A percentile compares a stretch with the other conserved stretches of the same genome.
phyloP scores from a whole-genome alignment of 1,284 basidiomycete genomes.

The Psilocybe mexicana region DNA sequence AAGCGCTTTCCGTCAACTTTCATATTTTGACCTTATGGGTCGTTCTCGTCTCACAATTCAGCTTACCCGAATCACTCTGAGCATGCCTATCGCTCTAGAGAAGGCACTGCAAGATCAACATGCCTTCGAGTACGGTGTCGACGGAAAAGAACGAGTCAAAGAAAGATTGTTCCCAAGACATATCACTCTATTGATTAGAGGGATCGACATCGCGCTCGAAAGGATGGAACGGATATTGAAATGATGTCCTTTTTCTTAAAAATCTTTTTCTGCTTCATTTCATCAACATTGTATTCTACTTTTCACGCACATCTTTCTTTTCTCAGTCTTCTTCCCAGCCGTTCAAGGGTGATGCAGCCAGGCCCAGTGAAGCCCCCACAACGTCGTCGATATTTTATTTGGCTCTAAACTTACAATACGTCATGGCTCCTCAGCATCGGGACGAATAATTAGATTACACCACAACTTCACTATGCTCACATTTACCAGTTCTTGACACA shows the following conservation, averaged over 20 bases:
- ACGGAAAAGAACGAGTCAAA: conserved; percentile 23
- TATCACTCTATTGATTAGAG: conserved; percentile 56
- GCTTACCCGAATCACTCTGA: conserved; percentile 78
- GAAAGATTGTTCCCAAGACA: conserved; percentile 52
- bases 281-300: too few relatives aligned
- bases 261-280: background rate
- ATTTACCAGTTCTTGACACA: too few relatives aligned
- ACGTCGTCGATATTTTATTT: too few relatives aligned
- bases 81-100: conserved; percentile 77
- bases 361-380: too few relatives aligned
- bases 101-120: conserved; percentile 51
- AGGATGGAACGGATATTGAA: conserved; percentile 64
- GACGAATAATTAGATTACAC: conserved; percentile 6
- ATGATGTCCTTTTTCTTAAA: conserved; percentile 11
- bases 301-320: too few relatives aligned
- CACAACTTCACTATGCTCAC: too few relatives aligned
- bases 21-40: conserved; percentile 79
- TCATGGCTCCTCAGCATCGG: background rate
- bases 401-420: background rate
- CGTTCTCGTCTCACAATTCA: conserved; percentile 76
- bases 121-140: conserved; percentile 17
- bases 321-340: too few relatives aligned
- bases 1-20: conserved; percentile 70
- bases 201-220: conserved; percentile 60
- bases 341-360: too few relatives aligned